A percentile compares a stretch with the other conserved stretches of the same genome.
Evolutionary conservation across 495 filamentous ascomycete genomes (phyloP).

Genomic region (Glutinoglossum americanum): DNA sequence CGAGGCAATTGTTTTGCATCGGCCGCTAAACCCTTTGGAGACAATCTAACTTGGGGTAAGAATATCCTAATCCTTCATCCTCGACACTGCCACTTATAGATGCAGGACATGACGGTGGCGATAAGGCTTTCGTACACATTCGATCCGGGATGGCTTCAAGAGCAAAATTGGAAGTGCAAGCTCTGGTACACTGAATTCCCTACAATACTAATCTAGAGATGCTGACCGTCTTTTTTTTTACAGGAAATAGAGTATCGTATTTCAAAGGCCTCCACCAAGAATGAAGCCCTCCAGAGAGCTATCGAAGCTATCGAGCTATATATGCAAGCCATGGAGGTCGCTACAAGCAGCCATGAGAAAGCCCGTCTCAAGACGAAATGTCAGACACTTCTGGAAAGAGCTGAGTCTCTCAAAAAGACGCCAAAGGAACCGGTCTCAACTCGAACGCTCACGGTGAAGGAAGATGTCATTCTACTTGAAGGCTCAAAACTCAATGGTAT

Average conservation of each 20-base stretch:
- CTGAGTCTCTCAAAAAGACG: conserved; percentile 46
- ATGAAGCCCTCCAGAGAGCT: conserved; percentile 48
- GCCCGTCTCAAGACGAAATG: conserved; percentile 38
- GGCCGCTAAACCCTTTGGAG: neutral
- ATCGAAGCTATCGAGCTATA: conserved; percentile 57
- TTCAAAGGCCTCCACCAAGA: conserved; percentile 29
- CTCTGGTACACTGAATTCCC: neutral
- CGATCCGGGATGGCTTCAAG: neutral
- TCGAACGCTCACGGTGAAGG: conserved; percentile 42
- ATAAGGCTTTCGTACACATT: neutral
- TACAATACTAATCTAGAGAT: neutral
- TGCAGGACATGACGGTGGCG: neutral
- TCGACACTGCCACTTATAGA: neutral
- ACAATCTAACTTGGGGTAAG: neutral
- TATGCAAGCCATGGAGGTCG: conserved; percentile 44
- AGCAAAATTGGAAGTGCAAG: neutral
- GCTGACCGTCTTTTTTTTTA: neutral
- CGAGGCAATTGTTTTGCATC: neutral
- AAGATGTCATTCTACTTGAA: conserved; percentile 58
- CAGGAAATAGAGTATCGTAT: conserved; percentile 42
- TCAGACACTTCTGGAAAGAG: conserved; percentile 39
- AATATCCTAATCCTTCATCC: neutral
- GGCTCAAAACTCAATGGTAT: conserved; percentile 60
- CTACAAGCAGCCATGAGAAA: conserved; percentile 31
- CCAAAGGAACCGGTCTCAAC: conserved; percentile 19